Base-by-base conservation (phyloP, 139 green algal genomes). In the Ettlia oleoabundans region DNA sequence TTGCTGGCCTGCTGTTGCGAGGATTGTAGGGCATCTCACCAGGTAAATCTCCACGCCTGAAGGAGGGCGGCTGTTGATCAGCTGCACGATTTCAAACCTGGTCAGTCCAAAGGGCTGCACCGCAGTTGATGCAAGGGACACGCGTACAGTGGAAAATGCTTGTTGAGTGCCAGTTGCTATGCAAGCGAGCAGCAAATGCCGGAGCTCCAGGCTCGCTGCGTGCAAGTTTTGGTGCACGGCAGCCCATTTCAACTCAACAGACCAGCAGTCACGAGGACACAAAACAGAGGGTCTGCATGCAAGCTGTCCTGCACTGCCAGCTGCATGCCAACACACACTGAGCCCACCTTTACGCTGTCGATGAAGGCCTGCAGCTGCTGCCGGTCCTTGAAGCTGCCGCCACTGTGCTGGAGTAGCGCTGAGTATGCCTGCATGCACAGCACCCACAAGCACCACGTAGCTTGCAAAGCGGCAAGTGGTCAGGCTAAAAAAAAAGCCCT, bases 41-140 rank as follows among this genome's bases (percentile, higher is more conserved):
- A 94, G 83, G 67, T 91, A 89, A 19, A 93, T 66, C 37, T 93
- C 90, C 40, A 94, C 80, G 0, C 67, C 40, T 4, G 67, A 89
- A 22, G 68, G 61, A 3, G 91, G 91, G 15, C 35, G 63, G 62
- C 87, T 81, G 82, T 94, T 94, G 37, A 91, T 52, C 26, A 94
- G 66, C 81, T 94, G 90, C 32, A 94, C 42, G 41, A 88, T 55
- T 76, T 94, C 90, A 8, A 61, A 71, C n/a, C 78, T 84, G 28
- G 83, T 87, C 32, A 94, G 63, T 8, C 69, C 33, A 47, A 86
- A 92, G 19, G 73, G 76, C 86, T 90, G 74, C 51, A 66, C 2
- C n/a, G n/a, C n/a, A n/a, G n/a, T n/a, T n/a, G n/a, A 58, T 58
- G 15, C 47, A 58, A 58, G 47, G 13, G 15, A 58, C 47, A 58